Conservation (phyloP, 805 yeast genomes). For the Blastobotrys americana region DNA sequence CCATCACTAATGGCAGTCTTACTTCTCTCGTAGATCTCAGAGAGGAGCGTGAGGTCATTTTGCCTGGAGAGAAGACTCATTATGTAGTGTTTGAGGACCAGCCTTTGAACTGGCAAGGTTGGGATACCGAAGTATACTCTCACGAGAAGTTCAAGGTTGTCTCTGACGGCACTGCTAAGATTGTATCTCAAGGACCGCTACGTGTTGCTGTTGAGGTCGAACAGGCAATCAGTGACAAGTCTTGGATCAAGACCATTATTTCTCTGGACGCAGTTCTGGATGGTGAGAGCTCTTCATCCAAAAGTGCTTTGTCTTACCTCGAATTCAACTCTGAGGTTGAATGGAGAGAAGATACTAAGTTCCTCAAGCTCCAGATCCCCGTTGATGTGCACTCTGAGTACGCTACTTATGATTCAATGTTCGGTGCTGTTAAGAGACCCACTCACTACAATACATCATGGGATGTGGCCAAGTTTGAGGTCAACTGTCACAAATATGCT, state of each 20-base stretch:
- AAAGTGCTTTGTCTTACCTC: conserved; percentile 33
- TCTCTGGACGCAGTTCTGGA: conserved; percentile 51
- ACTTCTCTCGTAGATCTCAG: conserved; percentile 55
- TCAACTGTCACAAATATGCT: conserved; percentile 87
- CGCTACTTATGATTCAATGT: conserved; percentile 90
- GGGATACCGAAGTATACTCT: conserved; percentile 95
- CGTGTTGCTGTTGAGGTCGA: conserved; percentile 56
- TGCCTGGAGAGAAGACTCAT: conserved; percentile 67
- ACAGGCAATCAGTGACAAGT: conserved; percentile 49
- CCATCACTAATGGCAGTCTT: conserved; percentile 55
- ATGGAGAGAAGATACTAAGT: conserved; percentile 84
- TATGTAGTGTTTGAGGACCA: conserved; percentile 87
- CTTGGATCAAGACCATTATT: conserved; percentile 59
- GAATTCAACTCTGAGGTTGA: conserved; percentile 54
- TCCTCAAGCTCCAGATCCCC: conserved; percentile 91
- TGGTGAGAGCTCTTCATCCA: conserved; percentile 27
- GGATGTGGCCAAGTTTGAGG: conserved; percentile 96
- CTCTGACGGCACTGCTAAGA: conserved; percentile 35
- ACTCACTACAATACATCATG: conserved; percentile 91
- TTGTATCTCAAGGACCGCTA: conserved; percentile 47
- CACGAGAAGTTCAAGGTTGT: conserved; percentile 58
- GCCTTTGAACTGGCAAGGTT: conserved; percentile 86
- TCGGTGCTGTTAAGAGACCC: conserved; percentile 84
- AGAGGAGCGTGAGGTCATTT: conserved; percentile 57
- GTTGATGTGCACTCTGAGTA: conserved; percentile 67